Conservation (phyloP, 1,284 basidiomycete species). For the Apiotrichum akiyoshidainum region DNA sequence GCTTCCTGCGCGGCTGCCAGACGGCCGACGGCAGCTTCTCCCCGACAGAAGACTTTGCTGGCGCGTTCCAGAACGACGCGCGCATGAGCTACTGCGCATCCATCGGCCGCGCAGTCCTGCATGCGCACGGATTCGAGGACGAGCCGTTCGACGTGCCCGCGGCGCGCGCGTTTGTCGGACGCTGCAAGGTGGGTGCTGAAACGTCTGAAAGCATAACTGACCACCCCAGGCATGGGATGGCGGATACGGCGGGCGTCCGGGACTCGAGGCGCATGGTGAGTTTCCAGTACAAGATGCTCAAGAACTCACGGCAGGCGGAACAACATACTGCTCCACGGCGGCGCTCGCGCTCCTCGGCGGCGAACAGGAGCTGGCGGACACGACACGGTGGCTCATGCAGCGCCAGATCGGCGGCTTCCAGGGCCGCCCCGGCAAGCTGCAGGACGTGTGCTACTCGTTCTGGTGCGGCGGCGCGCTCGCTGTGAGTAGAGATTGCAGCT, state of each 20-base stretch:
- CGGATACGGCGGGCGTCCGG: constrained; percentile 78
- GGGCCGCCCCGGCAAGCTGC: constrained; percentile 77
- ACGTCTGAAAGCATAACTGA: background rate
- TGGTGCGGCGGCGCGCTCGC: constrained; percentile 80
- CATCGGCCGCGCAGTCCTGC: constrained; percentile 37
- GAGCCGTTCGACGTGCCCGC: constrained; percentile 55
- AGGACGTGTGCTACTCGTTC: constrained; percentile 93
- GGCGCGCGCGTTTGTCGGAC: constrained; percentile 61
- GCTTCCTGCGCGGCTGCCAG: constrained; percentile 69
- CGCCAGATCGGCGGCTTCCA: constrained; percentile 79
- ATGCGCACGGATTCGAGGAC: constrained; percentile 69
- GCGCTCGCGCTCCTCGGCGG: constrained; percentile 60
- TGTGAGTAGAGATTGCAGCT: constrained; percentile 55
- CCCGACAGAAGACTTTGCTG: constrained; percentile 56
- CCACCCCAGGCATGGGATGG: constrained; percentile 87
- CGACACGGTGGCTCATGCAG: constrained; percentile 71
- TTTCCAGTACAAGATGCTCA: too few species aligned
- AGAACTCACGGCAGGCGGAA: constrained; percentile 57
- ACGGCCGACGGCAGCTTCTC: constrained; percentile 78
- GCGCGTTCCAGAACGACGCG: constrained; percentile 46
- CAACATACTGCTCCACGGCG: constrained; percentile 87
- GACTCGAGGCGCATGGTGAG: constrained; percentile 71
- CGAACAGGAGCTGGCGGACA: background rate
- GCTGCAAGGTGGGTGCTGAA: constrained; percentile 52
- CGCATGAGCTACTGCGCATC: constrained; percentile 87